These are phyloP conservation scores for Proliferodiscus dingleyae DNA, from an alignment of 2,329 filamentous ascomycete genomes.

Conservation along the genomic window DNA sequence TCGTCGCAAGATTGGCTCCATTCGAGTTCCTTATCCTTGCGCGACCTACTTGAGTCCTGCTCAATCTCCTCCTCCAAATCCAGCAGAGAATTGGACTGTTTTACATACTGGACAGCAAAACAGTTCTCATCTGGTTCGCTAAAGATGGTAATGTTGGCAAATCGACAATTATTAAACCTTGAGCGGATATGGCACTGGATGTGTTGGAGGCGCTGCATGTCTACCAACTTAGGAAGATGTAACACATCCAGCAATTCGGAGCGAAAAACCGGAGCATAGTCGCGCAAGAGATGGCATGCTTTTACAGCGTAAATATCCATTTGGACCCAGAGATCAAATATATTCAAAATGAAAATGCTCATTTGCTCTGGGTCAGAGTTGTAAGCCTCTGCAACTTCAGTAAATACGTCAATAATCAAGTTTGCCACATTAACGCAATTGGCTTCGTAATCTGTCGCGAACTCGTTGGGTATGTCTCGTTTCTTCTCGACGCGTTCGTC, in stretches of 20 bases:
- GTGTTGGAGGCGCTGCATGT: conserved; percentile 46
- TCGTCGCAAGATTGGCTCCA: too few relatives aligned
- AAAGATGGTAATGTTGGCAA: conserved; percentile 41
- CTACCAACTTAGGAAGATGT: conserved; percentile 40
- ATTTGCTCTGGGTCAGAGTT: conserved; percentile 21
- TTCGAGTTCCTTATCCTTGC: conserved; percentile 30
- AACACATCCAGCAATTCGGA: conserved; percentile 49
- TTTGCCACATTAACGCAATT: too few relatives aligned
- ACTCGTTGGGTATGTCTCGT: too few relatives aligned
- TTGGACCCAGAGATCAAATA: too few relatives aligned
- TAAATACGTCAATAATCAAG: too few relatives aligned
- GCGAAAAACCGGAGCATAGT: conserved; percentile 48
- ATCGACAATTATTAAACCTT: conserved; percentile 29
- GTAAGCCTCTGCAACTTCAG: too few relatives aligned
- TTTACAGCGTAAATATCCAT: conserved; percentile 42
- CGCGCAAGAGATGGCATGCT: conserved; percentile 41
- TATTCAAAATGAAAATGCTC: not conserved
- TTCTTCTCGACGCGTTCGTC: too few relatives aligned
- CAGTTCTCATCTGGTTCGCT: conserved; percentile 37
- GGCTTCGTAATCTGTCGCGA: too few relatives aligned
- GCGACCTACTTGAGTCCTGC: conserved; percentile 35
- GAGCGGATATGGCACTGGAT: conserved; percentile 46
- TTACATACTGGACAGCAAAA: conserved; percentile 18
- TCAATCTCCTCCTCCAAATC: conserved; percentile 33
- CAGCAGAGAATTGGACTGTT: conserved; percentile 29